phyloP scores from a whole-genome alignment of 257 asterid species.

The Agastache rugosa region DNA sequence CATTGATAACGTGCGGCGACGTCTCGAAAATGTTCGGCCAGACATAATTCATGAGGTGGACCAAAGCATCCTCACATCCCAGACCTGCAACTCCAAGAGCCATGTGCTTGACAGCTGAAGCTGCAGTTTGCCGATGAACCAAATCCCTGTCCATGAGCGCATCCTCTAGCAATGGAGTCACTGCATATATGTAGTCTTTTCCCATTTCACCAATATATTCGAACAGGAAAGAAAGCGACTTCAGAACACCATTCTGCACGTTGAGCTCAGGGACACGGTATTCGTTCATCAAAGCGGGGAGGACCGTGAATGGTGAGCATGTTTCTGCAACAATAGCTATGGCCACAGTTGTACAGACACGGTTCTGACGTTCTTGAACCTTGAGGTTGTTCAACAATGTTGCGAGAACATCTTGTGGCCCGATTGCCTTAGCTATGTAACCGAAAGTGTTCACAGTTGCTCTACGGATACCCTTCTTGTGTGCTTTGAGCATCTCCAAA shows the following conservation, averaged over 20 bases:
- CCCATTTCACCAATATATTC: slow-evolving; percentile 97
- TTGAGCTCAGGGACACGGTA: slow-evolving; percentile 92
- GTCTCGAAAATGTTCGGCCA: slow-evolving; percentile 96
- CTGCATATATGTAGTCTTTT: slow-evolving; percentile 89
- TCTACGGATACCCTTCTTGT: slow-evolving; percentile 90
- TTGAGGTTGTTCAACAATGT: slow-evolving; percentile 84
- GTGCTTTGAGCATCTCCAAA: slow-evolving; percentile 95
- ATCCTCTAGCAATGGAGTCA: slow-evolving; percentile 87
- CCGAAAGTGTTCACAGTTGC: slow-evolving; percentile 94
- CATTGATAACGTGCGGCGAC: slow-evolving; percentile 87
- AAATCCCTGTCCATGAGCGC: slow-evolving; percentile 91
- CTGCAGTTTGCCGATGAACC: slow-evolving; percentile 90
- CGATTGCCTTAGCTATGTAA: slow-evolving; percentile 88
- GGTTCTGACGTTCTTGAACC: slow-evolving; percentile 93
- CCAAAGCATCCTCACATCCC: slow-evolving; percentile 88
- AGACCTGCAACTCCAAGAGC: slow-evolving; percentile 90
- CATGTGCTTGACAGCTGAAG: slow-evolving; percentile 92
- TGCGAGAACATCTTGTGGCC: slow-evolving; percentile 91
- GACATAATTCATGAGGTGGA: slow-evolving; percentile 79
- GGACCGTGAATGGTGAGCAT: slow-evolving; percentile 85
- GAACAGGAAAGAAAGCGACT: slow-evolving; percentile 81
- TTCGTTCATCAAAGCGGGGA: slow-evolving; percentile 90
- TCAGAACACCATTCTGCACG: slow-evolving; percentile 89
- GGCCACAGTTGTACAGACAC: slow-evolving; percentile 97
- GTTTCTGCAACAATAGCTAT: slow-evolving; percentile 95